Evolutionary conservation across 2,329 filamentous ascomycete species (phyloP), one percentile per base, ranked within the genome.

Genomic region (Xylaria sp.): DNA sequence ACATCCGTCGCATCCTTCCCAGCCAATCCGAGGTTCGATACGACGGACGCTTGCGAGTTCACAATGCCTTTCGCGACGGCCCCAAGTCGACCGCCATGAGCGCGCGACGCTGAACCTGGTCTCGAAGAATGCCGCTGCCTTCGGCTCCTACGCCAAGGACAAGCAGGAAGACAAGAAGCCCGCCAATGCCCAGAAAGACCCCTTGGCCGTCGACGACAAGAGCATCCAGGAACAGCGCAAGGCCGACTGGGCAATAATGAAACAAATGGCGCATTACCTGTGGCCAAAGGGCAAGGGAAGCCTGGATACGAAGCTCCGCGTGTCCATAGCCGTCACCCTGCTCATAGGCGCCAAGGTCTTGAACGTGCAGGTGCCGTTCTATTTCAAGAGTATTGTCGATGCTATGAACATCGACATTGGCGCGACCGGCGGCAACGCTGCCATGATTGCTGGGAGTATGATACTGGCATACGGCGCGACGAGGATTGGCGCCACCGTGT

Each of bases 241-340:
- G 79, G 94, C 93, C 8, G 95, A 99, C 74, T 97, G 94, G 94
- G 93, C 93, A 48, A 99, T 99, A 68, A 95, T 99, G 83, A 96
- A 91, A 78, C 94, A 99, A 76, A 98, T 99, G 94, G 89, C 90
- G 62, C 89, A 89, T 64, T 99, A 99, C 76, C 81, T 99, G 21
- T 99, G 95, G 95, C 95, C 95, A 21, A 96, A 95, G 80, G 88
- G 93, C 75, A 59, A 59, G 17, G 91, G 90, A 72, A 77, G 90
- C 73, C 76, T 91, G 71, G 88, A 88, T 57, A 96, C 93, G 3
- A 92, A 96, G 74, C 79, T 93, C 65, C 88, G 95, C 65, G 95
- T 99, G 33, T 86, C 90, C 10, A 79, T 96, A 48, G 93, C 94
- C n/a, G 84, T 99, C 3, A 87, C 84, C 7, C 79, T 99, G 65